phyloP scores from a whole-genome alignment of 2,329 filamentous ascomycete species.

The Chrysosporium queenslandicum region DNA sequence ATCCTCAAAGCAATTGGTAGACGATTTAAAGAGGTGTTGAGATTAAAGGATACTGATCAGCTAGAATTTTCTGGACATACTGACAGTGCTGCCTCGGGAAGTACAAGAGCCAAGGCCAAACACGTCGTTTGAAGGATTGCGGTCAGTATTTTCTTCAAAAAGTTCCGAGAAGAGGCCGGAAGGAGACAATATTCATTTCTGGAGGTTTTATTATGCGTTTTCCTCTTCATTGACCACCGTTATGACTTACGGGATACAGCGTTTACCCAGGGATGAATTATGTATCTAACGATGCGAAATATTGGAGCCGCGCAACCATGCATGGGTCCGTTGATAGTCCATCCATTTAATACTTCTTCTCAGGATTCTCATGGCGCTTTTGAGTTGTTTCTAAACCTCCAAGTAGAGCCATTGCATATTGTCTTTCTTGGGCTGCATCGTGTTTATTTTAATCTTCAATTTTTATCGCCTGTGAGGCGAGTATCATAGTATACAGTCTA shows the following conservation, averaged over 20 bases:
- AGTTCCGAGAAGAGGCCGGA: background rate
- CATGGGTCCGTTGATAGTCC: background rate
- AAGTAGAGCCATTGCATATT: too few species aligned
- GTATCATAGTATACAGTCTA: too few species aligned
- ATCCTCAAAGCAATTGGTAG: constrained; percentile 74
- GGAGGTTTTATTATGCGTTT: constrained; percentile 2
- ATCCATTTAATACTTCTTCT: background rate
- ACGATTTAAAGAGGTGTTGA: constrained; percentile 86
- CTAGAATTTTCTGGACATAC: constrained; percentile 97
- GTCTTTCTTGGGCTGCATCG: too few species aligned
- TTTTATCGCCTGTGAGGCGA: too few species aligned
- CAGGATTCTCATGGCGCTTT: background rate
- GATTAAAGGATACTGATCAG: constrained; percentile 62
- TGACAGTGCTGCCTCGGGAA: constrained; percentile 83
- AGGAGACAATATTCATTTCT: constrained; percentile 3
- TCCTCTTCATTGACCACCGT: constrained; percentile 5
- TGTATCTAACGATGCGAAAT: constrained; percentile 8
- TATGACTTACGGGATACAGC: constrained; percentile 5
- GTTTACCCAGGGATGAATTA: constrained; percentile 7
- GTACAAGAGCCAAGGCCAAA: constrained; percentile 92
- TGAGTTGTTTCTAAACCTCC: too few species aligned
- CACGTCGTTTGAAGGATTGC: constrained; percentile 54
- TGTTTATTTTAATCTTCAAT: too few species aligned
- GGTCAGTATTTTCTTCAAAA: background rate
- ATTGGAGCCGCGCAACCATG: background rate